Base-by-base conservation (phyloP, 2,329 filamentous ascomycete genomes). In the Myriosclerotinia duriaeana region DNA sequence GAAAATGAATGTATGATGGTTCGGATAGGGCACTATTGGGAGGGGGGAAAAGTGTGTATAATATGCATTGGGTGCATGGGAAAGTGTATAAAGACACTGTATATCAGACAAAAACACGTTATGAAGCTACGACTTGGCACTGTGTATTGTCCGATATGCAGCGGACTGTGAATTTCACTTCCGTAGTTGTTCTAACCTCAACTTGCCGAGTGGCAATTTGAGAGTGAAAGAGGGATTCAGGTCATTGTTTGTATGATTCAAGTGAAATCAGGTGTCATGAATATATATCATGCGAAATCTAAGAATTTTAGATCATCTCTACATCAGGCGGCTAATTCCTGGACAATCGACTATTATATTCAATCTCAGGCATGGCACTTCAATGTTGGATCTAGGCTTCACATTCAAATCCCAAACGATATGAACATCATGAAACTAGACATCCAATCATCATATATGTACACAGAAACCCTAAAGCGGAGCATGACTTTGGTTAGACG, bases 41-140 rank as follows among this genome's bases (percentile, higher is more conserved):
- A 42, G 9, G 22, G 46, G 22, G 17, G 53, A 38, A n/a, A 56
- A 54, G 22, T 42, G 56, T 71, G 62, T 72, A 69, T 67, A 59
- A 67, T 67, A 66, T 56, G 54, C 34, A 54, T 60, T 58, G 60
- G 9, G 12, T 52, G 65, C 58, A 66, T 68, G 53, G 64, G 26
- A 54, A 55, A 22, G 46, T 60, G 54, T 44, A 53, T 44, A 42
- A 52, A n/a, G 34, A 59, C 48, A 65, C 54, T 70, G 55, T 70
- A 68, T 67, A 69, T 66, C 64, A 65, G 22, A 22, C 5, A n/a
- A 65, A 65, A 60, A 34, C 36, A 60, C 54, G 60, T 52, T 36
- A 53, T 59, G 63, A 60, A 44, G n/a, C 8, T 50, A 60, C 12
- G 12, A 26, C 8, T 22, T 38, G 30, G 14, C 44, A 50, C 30